These are phyloP conservation scores for Hypoxylon fragiforme DNA, from an alignment of 495 filamentous ascomycete genomes.

Conservation along the genomic window DNA sequence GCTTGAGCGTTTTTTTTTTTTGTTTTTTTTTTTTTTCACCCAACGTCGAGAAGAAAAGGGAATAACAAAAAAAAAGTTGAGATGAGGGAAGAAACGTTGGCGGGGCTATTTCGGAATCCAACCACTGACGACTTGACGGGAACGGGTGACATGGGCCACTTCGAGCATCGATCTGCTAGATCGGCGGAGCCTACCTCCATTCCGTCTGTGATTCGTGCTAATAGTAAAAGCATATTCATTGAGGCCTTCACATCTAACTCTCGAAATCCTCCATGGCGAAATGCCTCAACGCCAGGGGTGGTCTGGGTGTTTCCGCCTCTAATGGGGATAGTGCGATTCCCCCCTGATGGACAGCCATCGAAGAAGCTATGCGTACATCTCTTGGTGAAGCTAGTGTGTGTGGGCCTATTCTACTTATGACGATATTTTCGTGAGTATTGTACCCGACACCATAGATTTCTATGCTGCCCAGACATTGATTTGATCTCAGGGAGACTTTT, in stretches of 20 bases:
- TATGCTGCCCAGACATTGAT: no score
- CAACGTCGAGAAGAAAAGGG: no score
- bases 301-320: no score
- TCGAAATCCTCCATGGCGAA: not conserved
- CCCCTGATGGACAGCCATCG: not conserved
- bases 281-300: not conserved
- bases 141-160: conserved; percentile 2
- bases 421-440: not conserved
- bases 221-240: conserved; percentile 1
- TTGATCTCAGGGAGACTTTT: conserved; percentile 7
- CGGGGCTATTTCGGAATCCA: no score
- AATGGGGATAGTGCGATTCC: no score
- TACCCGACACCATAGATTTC: conserved; percentile 3
- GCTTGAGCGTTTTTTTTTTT: no score
- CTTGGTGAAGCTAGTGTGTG: not conserved
- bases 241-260: conserved; percentile 10
- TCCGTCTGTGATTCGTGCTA: not conserved
- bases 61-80: no score
- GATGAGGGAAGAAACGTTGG: no score
- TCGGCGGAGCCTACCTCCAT: conserved; percentile 14
- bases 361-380: not conserved
- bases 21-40: no score
- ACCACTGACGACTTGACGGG: not conserved
- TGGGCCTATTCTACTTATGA: not conserved
- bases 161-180: conserved; percentile 20